Evolutionary conservation across 805 yeast genomes (phyloP).

Genomic region (Candida saitoana): DNA sequence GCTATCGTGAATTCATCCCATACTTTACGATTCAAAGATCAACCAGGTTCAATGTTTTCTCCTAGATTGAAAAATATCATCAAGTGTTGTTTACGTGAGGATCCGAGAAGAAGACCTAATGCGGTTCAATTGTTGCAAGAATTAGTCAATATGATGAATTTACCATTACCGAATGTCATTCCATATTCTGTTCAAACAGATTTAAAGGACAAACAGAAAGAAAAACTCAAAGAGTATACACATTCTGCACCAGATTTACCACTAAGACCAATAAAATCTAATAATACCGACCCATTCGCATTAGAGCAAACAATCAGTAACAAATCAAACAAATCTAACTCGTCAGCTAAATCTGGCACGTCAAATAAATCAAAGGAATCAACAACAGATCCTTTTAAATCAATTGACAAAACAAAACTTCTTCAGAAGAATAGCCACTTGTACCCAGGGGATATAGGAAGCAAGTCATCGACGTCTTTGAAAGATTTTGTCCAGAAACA

Average conservation of each 20-base stretch:
- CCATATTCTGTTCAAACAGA: slow-evolving; percentile 33
- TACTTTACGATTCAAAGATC: slow-evolving; percentile 45
- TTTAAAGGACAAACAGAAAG: slow-evolving; percentile 5
- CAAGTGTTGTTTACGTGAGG: slow-evolving; percentile 54
- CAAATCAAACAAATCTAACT: slow-evolving; percentile 30
- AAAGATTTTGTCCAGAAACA: slow-evolving; percentile 32
- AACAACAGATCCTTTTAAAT: slow-evolving; percentile 4
- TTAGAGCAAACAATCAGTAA: background rate
- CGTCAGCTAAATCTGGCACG: slow-evolving; percentile 31
- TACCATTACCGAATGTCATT: slow-evolving; percentile 38
- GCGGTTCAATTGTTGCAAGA: slow-evolving; percentile 69
- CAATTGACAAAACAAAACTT: background rate
- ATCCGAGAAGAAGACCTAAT: slow-evolving; percentile 71
- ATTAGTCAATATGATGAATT: slow-evolving; percentile 55
- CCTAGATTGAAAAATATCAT: slow-evolving; percentile 62
- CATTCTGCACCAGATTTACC: background rate
- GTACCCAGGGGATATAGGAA: background rate
- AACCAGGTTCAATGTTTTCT: slow-evolving; percentile 46
- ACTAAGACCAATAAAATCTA: background rate
- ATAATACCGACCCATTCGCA: slow-evolving; percentile 3
- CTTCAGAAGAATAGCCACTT: background rate
- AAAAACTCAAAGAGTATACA: background rate
- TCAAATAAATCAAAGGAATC: slow-evolving; percentile 17
- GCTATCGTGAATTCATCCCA: slow-evolving; percentile 58
- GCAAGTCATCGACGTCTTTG: slow-evolving; percentile 18